phyloP scores from a whole-genome alignment of 1,284 basidiomycete species.

The Wallemia hederae region DNA sequence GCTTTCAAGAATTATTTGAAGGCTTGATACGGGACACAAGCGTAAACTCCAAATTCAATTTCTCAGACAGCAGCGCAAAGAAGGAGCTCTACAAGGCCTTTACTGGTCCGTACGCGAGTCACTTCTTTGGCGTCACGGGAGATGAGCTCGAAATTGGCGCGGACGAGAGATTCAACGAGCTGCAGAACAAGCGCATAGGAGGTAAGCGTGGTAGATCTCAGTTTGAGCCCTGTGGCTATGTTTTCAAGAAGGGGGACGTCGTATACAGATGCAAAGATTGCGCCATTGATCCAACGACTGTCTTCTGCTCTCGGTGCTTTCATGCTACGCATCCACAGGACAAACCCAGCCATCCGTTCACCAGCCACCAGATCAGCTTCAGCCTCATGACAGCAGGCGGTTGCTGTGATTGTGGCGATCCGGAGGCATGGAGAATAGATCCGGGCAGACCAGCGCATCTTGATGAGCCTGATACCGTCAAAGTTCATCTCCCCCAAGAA shows the following conservation, averaged over 20 bases:
- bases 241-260: constrained; percentile 35
- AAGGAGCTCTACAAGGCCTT: constrained; percentile 44
- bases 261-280: constrained; percentile 37
- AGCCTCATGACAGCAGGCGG: constrained; percentile 68
- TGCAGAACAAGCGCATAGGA: constrained; percentile 30
- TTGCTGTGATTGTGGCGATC: constrained; percentile 75
- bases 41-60: neutral
- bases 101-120: constrained; percentile 36
- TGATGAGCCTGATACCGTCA: constrained; percentile 11
- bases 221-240: constrained; percentile 35
- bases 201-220: constrained; percentile 26
- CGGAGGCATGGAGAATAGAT: constrained; percentile 41
- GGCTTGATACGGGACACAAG: neutral
- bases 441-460: constrained; percentile 12
- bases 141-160: constrained; percentile 21
- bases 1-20: neutral
- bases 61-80: neutral
- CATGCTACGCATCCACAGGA: constrained; percentile 32
- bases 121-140: constrained; percentile 33
- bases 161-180: constrained; percentile 31
- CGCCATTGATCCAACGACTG: constrained; percentile 56
- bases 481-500: constrained; percentile 9
- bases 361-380: constrained; percentile 63
- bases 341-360: constrained; percentile 16
- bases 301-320: constrained; percentile 64